phyloP scores from a whole-genome alignment of 169 alveolate species.

The Cryptosporidium andersoni region DNA sequence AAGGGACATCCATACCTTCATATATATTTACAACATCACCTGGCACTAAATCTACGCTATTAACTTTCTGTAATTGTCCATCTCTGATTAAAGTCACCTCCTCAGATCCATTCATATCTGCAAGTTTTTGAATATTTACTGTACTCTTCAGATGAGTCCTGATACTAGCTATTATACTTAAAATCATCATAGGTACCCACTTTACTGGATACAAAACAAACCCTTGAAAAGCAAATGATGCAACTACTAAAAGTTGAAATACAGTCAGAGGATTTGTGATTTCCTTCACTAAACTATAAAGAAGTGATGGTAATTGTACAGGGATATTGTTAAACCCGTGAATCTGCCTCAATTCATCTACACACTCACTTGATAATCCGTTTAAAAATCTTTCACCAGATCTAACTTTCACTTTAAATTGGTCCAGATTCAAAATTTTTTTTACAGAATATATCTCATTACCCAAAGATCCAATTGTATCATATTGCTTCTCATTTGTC shows the following conservation, averaged over 20 bases:
- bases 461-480: constrained; percentile 1
- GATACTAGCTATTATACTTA: constrained; percentile 62
- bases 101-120: constrained; percentile 55
- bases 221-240: constrained; percentile 79
- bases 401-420: constrained; percentile 14
- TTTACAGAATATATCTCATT: constrained; percentile 34
- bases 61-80: constrained; percentile 20
- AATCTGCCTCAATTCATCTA: constrained; percentile 9
- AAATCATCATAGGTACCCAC: constrained; percentile 73
- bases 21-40: constrained; percentile 83
- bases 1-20: constrained; percentile 81
- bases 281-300: constrained; percentile 47
- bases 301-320: constrained; percentile 66
- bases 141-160: constrained; percentile 71
- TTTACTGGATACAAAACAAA: constrained; percentile 69
- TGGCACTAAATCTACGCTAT: constrained; percentile 80
- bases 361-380: constrained; percentile 10
- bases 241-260: constrained; percentile 78
- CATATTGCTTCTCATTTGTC: no score
- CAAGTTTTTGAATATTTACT: constrained; percentile 66
- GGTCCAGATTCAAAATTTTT: constrained; percentile 19
- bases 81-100: constrained; percentile 48
- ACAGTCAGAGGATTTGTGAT: constrained; percentile 76
- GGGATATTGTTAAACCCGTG: constrained; percentile 40
- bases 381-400: not conserved